Evolutionary conservation across 225 moss, liverwort and hornwort species (phyloP).

Genomic region (Climacium dendroides): DNA sequence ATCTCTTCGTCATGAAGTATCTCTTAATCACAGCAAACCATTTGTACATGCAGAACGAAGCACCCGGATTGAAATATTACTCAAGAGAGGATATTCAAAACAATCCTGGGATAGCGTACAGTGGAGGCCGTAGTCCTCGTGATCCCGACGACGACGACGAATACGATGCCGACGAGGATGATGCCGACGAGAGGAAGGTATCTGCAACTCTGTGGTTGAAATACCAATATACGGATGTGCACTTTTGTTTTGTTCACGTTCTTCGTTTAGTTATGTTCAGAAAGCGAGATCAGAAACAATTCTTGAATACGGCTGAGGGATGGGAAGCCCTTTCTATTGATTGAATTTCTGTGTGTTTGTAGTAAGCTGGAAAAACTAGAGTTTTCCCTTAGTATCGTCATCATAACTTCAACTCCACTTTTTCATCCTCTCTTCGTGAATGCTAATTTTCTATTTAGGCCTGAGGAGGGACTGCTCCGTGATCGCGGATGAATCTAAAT

Average conservation of each 20-base stretch:
- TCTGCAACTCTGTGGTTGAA: background rate
- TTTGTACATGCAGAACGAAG: slow-evolving; percentile 51
- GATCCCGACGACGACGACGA: slow-evolving; percentile 37
- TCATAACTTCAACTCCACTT: background rate
- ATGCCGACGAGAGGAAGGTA: slow-evolving; percentile 1
- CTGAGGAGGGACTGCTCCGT: background rate
- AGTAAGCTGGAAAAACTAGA: background rate
- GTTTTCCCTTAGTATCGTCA: background rate
- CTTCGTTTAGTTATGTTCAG: background rate
- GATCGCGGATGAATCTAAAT: background rate
- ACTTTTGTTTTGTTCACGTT: background rate
- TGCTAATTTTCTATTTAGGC: too few species aligned
- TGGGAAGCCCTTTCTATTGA: background rate
- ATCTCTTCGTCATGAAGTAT: background rate
- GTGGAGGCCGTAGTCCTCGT: slow-evolving; percentile 28
- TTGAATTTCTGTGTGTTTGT: background rate
- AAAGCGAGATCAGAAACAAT: background rate
- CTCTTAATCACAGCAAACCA: background rate
- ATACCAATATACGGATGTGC: background rate
- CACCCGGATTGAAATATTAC: slow-evolving; percentile 70
- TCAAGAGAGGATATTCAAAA: slow-evolving; percentile 56
- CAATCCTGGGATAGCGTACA: slow-evolving; percentile 21
- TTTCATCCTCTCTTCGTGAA: background rate
- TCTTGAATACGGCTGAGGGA: background rate
- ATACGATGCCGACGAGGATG: background rate